Base-by-base conservation (phyloP, 192 early-diverging fungal species). In the Coemansia sp. region DNA sequence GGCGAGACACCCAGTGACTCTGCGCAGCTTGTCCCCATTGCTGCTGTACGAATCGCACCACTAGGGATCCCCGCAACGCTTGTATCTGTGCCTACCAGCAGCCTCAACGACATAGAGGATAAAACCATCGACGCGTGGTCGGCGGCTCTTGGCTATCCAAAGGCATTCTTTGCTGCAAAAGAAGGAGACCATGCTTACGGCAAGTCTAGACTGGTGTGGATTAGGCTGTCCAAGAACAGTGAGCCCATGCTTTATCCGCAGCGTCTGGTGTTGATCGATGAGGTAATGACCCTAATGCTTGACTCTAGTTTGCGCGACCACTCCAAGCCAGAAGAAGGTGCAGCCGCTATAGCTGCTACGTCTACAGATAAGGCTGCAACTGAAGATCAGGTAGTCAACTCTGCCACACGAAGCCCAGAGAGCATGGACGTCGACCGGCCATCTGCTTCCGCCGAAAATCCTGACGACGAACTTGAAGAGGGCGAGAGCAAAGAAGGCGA, bases 201-300 rank as follows among this genome's bases (percentile, higher is more conserved):
- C 49, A 8, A 13, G 10, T 80, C 78, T 4, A 55, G 35, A 3
- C 48, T 81, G 15, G 62, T 71, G 15, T 81, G 73, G 72, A 71
- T 81, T 26, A 57, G 59, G n/a, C 35, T 81, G 23, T 30, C 28
- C 0, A 34, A 23, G 12, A 30, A 7, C 2, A 60, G 62, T 5
- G 63, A 81, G 26, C 78, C 78, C 2, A 69, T 75, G 66, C 51
- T 81, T n/a, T 81, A 81, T 39, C 78, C 78, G 13, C 66, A 61
- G 21, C 61, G 70, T 0, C 61, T 81, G 20, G 66, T 75, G 0
- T 56, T 77, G 40, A 34, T 77, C 12, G 70, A 77, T 34, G 31
- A 37, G 31, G 42, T 51, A 2, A 42, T 34, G 10, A 42, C 61
- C 12, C 15, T 57, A 6, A 29, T 35, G 13, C 48, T 49, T 40